A percentile compares a stretch with the other conserved stretches of the same genome.
Conservation (phyloP, 2,329 filamentous ascomycete species). For the Neonectria ditissima region DNA sequence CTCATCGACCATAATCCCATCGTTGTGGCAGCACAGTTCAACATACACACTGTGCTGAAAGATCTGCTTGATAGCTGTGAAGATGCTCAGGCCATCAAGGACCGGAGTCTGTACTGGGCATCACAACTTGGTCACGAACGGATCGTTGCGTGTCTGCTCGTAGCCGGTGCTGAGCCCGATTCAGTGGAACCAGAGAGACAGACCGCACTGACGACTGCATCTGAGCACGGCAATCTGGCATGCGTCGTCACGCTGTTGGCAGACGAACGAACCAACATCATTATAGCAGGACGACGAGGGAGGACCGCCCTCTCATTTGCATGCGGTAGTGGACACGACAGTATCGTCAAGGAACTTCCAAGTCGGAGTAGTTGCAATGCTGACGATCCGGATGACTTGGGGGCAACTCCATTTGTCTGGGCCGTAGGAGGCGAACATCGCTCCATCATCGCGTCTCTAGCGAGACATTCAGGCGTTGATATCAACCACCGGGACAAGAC, state of each 20-base stretch:
- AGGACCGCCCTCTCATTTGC: slow-evolving; percentile 50
- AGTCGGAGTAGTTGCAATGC: slow-evolving; percentile 29
- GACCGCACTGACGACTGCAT: slow-evolving; percentile 46
- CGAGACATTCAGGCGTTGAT: slow-evolving; percentile 38
- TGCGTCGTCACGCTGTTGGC: slow-evolving; percentile 44
- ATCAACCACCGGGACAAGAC: slow-evolving; percentile 48
- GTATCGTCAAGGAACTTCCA: slow-evolving; percentile 46
- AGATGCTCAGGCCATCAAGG: slow-evolving; percentile 23
- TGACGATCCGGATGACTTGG: slow-evolving; percentile 42
- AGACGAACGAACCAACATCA: slow-evolving; percentile 42
- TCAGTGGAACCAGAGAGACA: slow-evolving; percentile 30
- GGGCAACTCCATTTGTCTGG: slow-evolving; percentile 50
- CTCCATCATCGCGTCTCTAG: slow-evolving; percentile 39
- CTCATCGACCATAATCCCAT: slow-evolving; percentile 39
- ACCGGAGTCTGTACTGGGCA: slow-evolving; percentile 48
- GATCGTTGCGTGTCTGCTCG: slow-evolving; percentile 41
- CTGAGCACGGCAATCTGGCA: slow-evolving; percentile 44
- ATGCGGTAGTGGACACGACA: slow-evolving; percentile 46
- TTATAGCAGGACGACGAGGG: slow-evolving; percentile 35
- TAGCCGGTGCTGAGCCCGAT: slow-evolving; percentile 39
- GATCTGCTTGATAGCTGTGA: slow-evolving; percentile 28
- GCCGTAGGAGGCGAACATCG: slow-evolving; percentile 44
- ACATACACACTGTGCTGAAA: slow-evolving; percentile 40
- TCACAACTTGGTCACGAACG: slow-evolving; percentile 40
- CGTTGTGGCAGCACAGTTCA: slow-evolving; percentile 49